Base-by-base conservation (phyloP, 768 basidiomycete genomes). In the Tricholoma furcatifolium region DNA sequence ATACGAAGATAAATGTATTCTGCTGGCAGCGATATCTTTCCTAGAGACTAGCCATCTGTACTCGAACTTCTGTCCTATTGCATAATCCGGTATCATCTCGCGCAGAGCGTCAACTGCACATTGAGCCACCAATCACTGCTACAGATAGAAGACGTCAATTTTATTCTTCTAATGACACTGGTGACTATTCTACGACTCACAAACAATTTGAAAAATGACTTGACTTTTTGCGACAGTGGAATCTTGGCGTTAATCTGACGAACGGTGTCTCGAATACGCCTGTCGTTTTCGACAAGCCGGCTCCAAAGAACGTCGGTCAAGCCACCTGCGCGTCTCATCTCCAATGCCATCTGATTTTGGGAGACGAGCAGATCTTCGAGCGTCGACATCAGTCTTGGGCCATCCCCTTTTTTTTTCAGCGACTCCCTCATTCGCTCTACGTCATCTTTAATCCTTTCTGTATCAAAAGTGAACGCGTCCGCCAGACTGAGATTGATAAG, bases 271-370 rank as follows among this genome's bases (percentile, higher is more conserved):
- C 53, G 50, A n/a, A 58, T 55, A 9, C 40, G 47, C 31, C 32
- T 52, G 11, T 58, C 47, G 39, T 52, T 58, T 20, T 58, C 50
- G n/a, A 52, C 50, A 18, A 54, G 57, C 23, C 50, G 41, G 21
- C 43, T 54, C 56, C 56, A 57, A 6, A 57, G 40, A 11, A 44
- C 23, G 34, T 58, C 49, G 15, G 50, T 51, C 41, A 46, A 38
- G 6, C 53, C 57, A 2, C 43, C 46, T 1, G 20, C 46, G 17
- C 46, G 41, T 24, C 51, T 58, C 46, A 54, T 47, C 30, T 58
- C 53, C 46, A 36, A 17, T 6, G 52, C 52, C 52, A 54, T 54
- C 2, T 23, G 18, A 9, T 54, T 54, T 15, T 54, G 52, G 9
- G 46, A 31, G 23, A 20, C 14, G 35, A 54, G 52, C 2, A 43